phyloP scores from a whole-genome alignment of 495 filamentous ascomycete genomes.

The Cetradonia linearis region DNA sequence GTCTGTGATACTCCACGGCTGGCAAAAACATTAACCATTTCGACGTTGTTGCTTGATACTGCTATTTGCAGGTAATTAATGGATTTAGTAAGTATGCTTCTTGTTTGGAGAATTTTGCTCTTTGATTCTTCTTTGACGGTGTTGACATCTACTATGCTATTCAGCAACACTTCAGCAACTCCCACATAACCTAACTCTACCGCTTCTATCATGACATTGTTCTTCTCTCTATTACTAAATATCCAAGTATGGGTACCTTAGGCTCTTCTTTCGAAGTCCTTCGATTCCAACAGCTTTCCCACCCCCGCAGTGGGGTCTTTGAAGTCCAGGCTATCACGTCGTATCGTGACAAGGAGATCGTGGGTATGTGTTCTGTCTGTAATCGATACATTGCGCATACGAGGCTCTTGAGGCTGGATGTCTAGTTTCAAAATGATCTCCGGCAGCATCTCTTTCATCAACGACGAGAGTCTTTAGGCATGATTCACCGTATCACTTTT shows the following conservation, averaged over 20 bases:
- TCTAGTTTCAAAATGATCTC: not conserved
- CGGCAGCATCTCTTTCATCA: constrained; percentile 10
- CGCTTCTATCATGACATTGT: constrained; percentile 10
- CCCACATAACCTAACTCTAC: constrained; percentile 10
- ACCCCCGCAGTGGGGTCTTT: constrained; percentile 7
- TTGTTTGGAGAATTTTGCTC: constrained; percentile 7
- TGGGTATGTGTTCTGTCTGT: constrained; percentile 8
- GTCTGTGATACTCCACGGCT: constrained; percentile 5
- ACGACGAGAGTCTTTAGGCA: constrained; percentile 11
- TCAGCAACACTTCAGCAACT: constrained; percentile 16
- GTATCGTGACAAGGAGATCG: constrained; percentile 6
- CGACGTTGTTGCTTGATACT: constrained; percentile 12
- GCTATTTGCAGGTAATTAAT: constrained; percentile 12
- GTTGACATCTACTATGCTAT: constrained; percentile 16
- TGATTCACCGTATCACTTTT: constrained; percentile 11
- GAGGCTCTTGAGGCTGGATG: constrained; percentile 6
- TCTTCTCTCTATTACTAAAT: constrained; percentile 14
- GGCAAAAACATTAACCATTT: constrained; percentile 18
- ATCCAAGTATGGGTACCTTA: constrained; percentile 11
- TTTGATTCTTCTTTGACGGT: constrained; percentile 5
- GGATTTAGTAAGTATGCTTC: not conserved
- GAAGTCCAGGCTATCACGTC: constrained; percentile 5
- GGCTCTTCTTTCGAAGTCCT: constrained; percentile 12
- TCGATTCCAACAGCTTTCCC: constrained; percentile 13
- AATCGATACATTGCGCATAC: not conserved